Evolutionary conservation across 2,329 filamentous ascomycete genomes (phyloP).

Genomic region (Xylariaceae sp.): DNA sequence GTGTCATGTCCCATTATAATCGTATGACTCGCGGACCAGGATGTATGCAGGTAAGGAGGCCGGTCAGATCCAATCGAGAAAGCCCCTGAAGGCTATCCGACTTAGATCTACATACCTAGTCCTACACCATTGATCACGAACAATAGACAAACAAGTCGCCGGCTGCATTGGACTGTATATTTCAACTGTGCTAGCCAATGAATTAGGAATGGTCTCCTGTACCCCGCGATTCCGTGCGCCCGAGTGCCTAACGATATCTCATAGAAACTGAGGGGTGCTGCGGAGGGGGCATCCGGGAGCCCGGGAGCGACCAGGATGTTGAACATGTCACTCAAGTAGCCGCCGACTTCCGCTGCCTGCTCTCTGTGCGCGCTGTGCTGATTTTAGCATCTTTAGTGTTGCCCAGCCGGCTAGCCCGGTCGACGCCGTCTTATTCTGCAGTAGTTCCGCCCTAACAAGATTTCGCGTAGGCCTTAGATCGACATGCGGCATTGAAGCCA

Average conservation of each 20-base stretch:
- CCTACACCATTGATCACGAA: too few relatives aligned
- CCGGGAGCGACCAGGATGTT: not conserved
- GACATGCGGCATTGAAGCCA: not conserved
- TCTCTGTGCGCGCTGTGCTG: not conserved
- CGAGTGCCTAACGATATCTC: slow-evolving; percentile 21
- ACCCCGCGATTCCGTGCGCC: slow-evolving; percentile 21
- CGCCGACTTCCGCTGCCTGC: not conserved
- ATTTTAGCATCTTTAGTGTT: not conserved
- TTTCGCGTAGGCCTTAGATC: not conserved
- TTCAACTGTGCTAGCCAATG: not conserved
- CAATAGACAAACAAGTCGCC: not conserved
- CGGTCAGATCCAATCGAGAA: not conserved
- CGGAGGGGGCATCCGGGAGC: not conserved
- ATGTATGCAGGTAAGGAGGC: not conserved
- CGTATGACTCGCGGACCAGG: not conserved
- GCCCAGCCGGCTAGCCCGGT: not conserved
- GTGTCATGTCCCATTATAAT: not conserved
- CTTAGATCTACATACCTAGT: too few relatives aligned
- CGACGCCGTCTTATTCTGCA: not conserved
- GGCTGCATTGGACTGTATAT: not conserved
- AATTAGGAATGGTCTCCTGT: slow-evolving; percentile 3
- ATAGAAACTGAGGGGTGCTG: not conserved
- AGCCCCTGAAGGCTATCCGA: too few relatives aligned
- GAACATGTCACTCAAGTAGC: not conserved
- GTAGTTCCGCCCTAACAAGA: not conserved